Evolutionary conservation across 2,329 filamentous ascomycete genomes (phyloP).

Genomic region (Botrytis hyacinthi): DNA sequence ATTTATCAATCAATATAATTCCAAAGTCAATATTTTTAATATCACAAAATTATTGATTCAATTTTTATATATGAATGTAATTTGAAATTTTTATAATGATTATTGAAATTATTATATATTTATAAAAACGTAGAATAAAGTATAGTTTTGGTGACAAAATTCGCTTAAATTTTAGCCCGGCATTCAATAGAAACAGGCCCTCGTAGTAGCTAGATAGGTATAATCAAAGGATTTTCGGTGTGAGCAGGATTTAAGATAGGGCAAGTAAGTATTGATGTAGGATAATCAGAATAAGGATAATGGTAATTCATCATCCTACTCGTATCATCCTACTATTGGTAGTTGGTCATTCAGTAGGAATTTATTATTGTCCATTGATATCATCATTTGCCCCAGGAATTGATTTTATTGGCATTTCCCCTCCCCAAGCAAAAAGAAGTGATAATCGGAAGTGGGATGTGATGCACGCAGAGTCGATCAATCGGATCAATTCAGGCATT

Average conservation of each 20-base stretch:
- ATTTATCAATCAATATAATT: no score
- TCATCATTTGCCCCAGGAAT: background rate
- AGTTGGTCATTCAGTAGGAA: no score
- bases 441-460: background rate
- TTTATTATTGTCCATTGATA: background rate
- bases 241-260: background rate
- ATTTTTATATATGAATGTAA: no score
- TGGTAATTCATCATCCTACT: constrained; percentile 7
- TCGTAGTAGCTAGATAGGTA: background rate
- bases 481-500: constrained; percentile 7
- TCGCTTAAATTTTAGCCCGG: no score
- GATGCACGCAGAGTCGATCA: background rate
- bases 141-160: no score
- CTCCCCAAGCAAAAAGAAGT: background rate
- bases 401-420: background rate
- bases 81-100: no score
- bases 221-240: background rate
- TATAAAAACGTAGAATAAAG: no score
- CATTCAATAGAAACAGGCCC: no score
- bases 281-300: background rate
- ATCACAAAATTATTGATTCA: no score
- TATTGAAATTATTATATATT: no score
- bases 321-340: background rate
- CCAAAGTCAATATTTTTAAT: no score
- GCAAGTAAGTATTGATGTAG: background rate